Evolutionary conservation across 2,329 filamentous ascomycete species (phyloP), one percentile per base, ranked within the genome.

Genomic region (Ophiocordyceps robertsii): DNA sequence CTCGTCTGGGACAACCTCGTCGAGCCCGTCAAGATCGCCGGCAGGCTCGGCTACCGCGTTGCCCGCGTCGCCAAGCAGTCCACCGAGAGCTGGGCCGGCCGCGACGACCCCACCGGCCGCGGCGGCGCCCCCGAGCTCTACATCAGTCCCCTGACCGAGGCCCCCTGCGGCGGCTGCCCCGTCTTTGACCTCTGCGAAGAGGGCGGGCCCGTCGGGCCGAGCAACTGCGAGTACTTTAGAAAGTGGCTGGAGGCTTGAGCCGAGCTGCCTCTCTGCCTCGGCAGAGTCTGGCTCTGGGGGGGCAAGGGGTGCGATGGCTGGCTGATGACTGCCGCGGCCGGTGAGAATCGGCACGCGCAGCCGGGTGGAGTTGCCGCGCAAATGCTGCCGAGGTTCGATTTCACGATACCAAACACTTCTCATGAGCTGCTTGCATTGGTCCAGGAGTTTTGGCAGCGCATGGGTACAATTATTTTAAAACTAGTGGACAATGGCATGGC

Each of bases 141-240:
- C 41, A 55, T 71, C 50, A 94, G 89, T 52, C 84, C 84, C 4
- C 77, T 90, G 50, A 93, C 85, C 2, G 88, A 95, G 60, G 81
- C 83, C 3, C 92, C 92, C 1, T 98, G 92, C 60, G 89, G 90
- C 2, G 73, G 79, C 43, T 98, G 92, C 61, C 92, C 92, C 0
- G 90, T 95, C 3, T 95, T 95, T 58, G 83, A 92, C 44, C 72
- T 96, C 2, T 98, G 92, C 58, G 83, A 86, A 50, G 86, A 94
- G 46, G 88, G 87, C 7, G 90, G 90, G 0, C 86, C 88, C 0
- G 87, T 98, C 19, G 93, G 82, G 54, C 86, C 90, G 0, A 82
- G 79, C 49, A 94, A 83, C 40, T 98, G 92, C 62, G 82, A 87
- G 42, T 98, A 98, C 58, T 95, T 94, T 56, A 75, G 84, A 48